These are phyloP conservation scores for Aspergillus sparsus DNA, from an alignment of 495 filamentous ascomycete genomes.

Conservation along the genomic window DNA sequence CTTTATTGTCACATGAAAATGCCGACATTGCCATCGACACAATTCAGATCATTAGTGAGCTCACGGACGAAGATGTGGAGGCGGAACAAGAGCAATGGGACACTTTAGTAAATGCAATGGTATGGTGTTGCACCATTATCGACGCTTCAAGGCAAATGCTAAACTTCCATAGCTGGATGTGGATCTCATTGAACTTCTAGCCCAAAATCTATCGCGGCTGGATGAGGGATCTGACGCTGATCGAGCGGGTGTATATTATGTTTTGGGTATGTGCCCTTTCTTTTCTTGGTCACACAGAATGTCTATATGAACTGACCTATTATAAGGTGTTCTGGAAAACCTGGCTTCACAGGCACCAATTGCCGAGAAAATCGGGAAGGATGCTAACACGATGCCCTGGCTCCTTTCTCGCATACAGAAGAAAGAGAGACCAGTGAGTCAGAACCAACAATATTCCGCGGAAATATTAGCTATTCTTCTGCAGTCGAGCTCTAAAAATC, in stretches of 20 bases:
- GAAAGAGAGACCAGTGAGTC: constrained; percentile 61
- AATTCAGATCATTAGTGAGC: constrained; percentile 86
- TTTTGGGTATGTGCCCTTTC: constrained; percentile 55
- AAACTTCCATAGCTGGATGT: constrained; percentile 59
- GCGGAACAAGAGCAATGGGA: constrained; percentile 85
- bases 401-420: constrained; percentile 69
- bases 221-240: constrained; percentile 81
- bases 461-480: constrained; percentile 87
- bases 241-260: constrained; percentile 80
- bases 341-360: constrained; percentile 69
- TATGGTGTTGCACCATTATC: constrained; percentile 32
- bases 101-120: constrained; percentile 73
- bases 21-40: constrained; percentile 94
- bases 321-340: constrained; percentile 73
- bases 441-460: constrained; percentile 96
- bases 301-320: neutral
- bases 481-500: constrained; percentile 66
- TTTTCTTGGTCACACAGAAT: constrained; percentile 12
- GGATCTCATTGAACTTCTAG: constrained; percentile 79
- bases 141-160: constrained; percentile 19
- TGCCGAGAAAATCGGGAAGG: constrained; percentile 68
- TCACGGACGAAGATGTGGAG: constrained; percentile 92
- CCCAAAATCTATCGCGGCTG: constrained; percentile 79
- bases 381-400: constrained; percentile 70
- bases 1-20: constrained; percentile 90